Percentiles rank a stretch among this genome's conserved stretches.
These are phyloP conservation scores for Mycosphaerella sp. DNA, from an alignment of 2,329 filamentous ascomycete species.

Conservation along the genomic window DNA sequence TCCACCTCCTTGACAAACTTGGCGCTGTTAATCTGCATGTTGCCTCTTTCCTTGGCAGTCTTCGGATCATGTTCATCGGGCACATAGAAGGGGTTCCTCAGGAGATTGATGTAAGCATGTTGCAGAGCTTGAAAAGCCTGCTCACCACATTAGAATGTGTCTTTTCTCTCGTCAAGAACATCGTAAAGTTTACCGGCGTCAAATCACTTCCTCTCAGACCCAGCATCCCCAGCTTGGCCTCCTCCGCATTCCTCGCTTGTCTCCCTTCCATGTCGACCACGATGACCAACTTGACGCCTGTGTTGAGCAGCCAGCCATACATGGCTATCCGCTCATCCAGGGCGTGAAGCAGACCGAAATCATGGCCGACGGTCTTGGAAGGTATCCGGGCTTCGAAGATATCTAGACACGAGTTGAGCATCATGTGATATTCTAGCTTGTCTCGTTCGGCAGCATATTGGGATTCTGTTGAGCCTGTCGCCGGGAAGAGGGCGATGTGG, in stretches of 20 bases:
- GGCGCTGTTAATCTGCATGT: conserved; percentile 69
- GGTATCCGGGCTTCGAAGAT: conserved; percentile 83
- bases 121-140: conserved; percentile 86
- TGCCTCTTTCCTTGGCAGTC: conserved; percentile 40
- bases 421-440: conserved; percentile 82
- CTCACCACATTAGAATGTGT: background rate
- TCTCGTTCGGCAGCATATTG: conserved; percentile 47
- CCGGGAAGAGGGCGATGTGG: conserved; percentile 84
- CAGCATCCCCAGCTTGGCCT: conserved; percentile 43
- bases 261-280: conserved; percentile 86
- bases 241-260: conserved; percentile 37
- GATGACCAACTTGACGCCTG: conserved; percentile 82
- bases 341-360: conserved; percentile 86
- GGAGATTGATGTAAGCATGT: conserved; percentile 77
- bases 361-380: conserved; percentile 67
- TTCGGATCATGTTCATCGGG: conserved; percentile 74
- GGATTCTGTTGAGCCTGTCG: conserved; percentile 33
- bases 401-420: conserved; percentile 86
- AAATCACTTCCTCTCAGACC: conserved; percentile 81
- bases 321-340: conserved; percentile 88
- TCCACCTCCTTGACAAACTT: conserved; percentile 77
- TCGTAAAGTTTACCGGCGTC: conserved; percentile 60
- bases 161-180: background rate
- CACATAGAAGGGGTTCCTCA: conserved; percentile 93
- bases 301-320: conserved; percentile 96